These are phyloP conservation scores for Penicillium riverlandense DNA, from an alignment of 495 filamentous ascomycete genomes.

Conservation along the genomic window DNA sequence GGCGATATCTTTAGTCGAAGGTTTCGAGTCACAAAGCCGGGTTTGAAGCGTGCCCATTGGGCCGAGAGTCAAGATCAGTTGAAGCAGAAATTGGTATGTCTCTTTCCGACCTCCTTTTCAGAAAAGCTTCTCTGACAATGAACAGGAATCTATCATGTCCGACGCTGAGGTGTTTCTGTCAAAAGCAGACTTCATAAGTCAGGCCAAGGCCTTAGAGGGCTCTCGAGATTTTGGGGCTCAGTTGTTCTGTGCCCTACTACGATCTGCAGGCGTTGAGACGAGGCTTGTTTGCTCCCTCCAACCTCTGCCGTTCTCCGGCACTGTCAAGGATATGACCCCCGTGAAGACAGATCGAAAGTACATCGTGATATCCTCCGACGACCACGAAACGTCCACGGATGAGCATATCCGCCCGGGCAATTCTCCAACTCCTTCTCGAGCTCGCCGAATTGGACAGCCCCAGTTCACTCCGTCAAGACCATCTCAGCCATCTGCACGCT, in stretches of 20 bases:
- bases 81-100: constrained; percentile 44
- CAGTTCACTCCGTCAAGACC: constrained; percentile 25
- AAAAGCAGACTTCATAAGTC: constrained; percentile 60
- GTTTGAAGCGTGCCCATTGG: constrained; percentile 66
- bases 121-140: constrained; percentile 1
- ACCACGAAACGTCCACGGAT: constrained; percentile 25
- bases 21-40: constrained; percentile 64
- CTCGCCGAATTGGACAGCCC: constrained; percentile 37
- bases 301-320: constrained; percentile 62
- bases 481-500: constrained; percentile 3
- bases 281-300: constrained; percentile 91
- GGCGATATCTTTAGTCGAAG: constrained; percentile 56
- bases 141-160: constrained; percentile 28
- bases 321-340: constrained; percentile 41
- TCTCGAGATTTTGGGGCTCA: constrained; percentile 88
- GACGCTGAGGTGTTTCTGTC: constrained; percentile 43
- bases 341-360: constrained; percentile 27
- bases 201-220: constrained; percentile 58
- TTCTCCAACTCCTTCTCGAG: constrained; percentile 12
- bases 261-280: constrained; percentile 70
- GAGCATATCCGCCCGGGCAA: constrained; percentile 7
- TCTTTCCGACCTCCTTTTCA: neutral
- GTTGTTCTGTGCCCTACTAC: constrained; percentile 79
- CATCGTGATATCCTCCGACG: constrained; percentile 33
- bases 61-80: constrained; percentile 53